Conservation (phyloP, 2,329 filamentous ascomycete genomes). For the Cladosporium sp. region DNA sequence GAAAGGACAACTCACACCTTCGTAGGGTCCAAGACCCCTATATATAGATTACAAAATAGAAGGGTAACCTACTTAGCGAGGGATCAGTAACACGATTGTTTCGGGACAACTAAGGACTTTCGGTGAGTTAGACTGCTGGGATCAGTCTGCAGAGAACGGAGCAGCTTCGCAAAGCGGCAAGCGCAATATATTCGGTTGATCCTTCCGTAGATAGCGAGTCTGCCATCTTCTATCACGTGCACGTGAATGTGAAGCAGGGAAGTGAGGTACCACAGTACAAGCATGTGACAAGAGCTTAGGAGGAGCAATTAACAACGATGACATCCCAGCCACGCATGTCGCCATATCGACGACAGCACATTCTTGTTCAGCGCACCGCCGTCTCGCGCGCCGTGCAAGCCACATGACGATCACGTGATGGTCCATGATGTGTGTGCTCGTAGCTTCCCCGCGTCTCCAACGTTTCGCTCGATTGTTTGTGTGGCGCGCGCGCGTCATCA, state of each 20-base stretch:
- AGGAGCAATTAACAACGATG: neutral
- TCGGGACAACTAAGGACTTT: neutral
- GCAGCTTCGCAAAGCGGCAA: constrained; percentile 12
- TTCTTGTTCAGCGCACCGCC: neutral
- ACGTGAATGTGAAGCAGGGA: neutral
- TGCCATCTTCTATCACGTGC: neutral
- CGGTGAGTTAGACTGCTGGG: constrained; percentile 2
- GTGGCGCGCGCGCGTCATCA: constrained; percentile 3
- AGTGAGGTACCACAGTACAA: neutral
- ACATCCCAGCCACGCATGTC: neutral
- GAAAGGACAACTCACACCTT: neutral
- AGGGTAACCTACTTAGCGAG: neutral
- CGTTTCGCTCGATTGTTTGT: neutral
- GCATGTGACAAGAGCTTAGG: neutral
- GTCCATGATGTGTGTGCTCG: neutral
- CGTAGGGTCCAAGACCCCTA: neutral
- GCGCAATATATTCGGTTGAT: neutral
- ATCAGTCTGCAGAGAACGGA: constrained; percentile 3
- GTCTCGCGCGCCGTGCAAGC: neutral
- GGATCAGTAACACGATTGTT: constrained; percentile 12
- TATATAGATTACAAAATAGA: neutral
- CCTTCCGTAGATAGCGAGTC: neutral
- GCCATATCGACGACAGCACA: neutral
- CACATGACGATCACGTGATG: neutral
- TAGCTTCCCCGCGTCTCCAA: neutral